phyloP scores from a whole-genome alignment of 371 early-diverging fungal species.

The Mycotypha africana region DNA sequence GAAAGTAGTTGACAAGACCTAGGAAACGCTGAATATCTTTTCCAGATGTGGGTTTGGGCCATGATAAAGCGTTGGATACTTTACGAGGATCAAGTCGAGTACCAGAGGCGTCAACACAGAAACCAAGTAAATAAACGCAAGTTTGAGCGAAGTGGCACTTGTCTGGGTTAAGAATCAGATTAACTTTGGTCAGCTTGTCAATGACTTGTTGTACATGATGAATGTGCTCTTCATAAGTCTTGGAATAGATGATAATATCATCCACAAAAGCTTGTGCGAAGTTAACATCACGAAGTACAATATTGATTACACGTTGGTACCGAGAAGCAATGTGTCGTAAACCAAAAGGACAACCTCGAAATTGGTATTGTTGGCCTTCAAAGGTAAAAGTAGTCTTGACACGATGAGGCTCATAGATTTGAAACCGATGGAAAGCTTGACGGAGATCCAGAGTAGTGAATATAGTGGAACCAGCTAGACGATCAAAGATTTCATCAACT shows the following conservation, averaged over 20 bases:
- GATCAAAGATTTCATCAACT: slow-evolving; percentile 3
- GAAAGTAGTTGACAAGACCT: slow-evolving; percentile 19
- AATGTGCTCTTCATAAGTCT: slow-evolving; percentile 2
- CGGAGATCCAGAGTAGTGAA: slow-evolving; percentile 4
- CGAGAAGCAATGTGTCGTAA: slow-evolving; percentile 1
- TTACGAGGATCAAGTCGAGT: slow-evolving; percentile 8
- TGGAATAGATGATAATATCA: slow-evolving; percentile 5
- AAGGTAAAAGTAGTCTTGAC: slow-evolving; percentile 8
- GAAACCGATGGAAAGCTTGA: slow-evolving; percentile 2
- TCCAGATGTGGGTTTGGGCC: background rate
- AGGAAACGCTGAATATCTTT: slow-evolving; percentile 10
- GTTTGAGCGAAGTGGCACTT: slow-evolving; percentile 13
- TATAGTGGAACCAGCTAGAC: background rate
- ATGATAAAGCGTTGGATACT: slow-evolving; percentile 1
- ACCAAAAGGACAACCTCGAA: slow-evolving; percentile 7
- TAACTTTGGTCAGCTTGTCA: slow-evolving; percentile 1
- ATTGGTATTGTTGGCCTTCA: slow-evolving; percentile 6
- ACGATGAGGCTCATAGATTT: background rate
- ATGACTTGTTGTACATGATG: slow-evolving; percentile 7
- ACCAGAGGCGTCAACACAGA: slow-evolving; percentile 7
- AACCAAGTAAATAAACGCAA: slow-evolving; percentile 6
- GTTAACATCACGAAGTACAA: slow-evolving; percentile 4
- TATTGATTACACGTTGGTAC: slow-evolving; percentile 1
- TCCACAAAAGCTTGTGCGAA: slow-evolving; percentile 8
- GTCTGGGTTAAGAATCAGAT: slow-evolving; percentile 10